Evolutionary conservation across 306 rosid genomes (phyloP), one percentile per base, ranked within the genome.

Genomic region (Biancaea sappan): DNA sequence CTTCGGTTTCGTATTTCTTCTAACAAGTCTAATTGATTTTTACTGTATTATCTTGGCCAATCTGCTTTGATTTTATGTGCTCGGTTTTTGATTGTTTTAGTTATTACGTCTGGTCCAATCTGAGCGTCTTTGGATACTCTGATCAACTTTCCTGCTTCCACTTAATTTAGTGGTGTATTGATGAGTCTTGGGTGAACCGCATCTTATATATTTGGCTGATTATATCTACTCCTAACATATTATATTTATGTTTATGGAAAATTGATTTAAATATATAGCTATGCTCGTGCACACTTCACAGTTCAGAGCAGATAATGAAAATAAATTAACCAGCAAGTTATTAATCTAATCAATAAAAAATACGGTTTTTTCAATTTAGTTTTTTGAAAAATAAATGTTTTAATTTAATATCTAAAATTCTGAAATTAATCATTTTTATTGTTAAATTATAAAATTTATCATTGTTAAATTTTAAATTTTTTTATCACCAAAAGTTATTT

Each of bases 101-200:
- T 37, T 8, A 73, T 79, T 41, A 25, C 60, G 63, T 12, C 15
- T 64, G 14, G 44, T 58, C 50, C 77, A 78, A 34, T 66, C 62
- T 71, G 43, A 75, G 60, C 82, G 34, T 62, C 87, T 41, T 84
- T 70, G 89, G 87, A 80, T 88, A 54, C 86, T 72, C 76, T 83
- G 78, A 60, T 85, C 29, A 77, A 52, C 59, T 41, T 73, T 60
- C 19, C 38, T 31, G 18, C 18, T 4, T 35, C 41, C 67, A 32
- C 28, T n/a, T 71, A 40, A 63, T 63, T 67, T 50, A 69, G 29
- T 18, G 8, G 8, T 59, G 43, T 37, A 7, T 41, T 71, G 71
- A 37, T 77, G 65, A 52, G 68, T 77, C 40, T 48, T 50, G 59
- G 72, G 64, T 54, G 75, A 56, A 77, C 76, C 16, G 50, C 73